phyloP scores from a whole-genome alignment of 768 basidiomycete species.

The Phylloporus sp. region DNA sequence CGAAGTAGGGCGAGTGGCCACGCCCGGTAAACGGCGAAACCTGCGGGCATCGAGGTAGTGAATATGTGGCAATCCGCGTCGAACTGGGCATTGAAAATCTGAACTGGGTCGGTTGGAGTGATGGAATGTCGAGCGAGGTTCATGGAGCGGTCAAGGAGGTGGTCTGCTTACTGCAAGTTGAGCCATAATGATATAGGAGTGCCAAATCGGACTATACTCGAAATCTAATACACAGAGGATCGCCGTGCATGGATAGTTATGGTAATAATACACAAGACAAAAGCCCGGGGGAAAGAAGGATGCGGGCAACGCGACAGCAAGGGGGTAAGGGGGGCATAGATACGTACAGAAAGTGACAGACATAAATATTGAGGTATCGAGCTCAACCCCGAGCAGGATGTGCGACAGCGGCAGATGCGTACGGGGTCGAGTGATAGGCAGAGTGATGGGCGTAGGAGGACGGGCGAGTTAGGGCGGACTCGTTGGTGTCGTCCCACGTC shows the following conservation, averaged over 20 bases:
- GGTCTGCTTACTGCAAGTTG: constrained; percentile 8
- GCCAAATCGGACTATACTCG: constrained; percentile 4
- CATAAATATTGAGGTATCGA: constrained; percentile 23
- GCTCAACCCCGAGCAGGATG: constrained; percentile 28
- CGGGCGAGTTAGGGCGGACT: constrained; percentile 25
- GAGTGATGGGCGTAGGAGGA: constrained; percentile 24
- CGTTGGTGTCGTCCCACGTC: constrained; percentile 60
- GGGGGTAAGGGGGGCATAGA: constrained; percentile 19
- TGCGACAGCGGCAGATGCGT: constrained; percentile 22
- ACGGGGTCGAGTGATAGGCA: constrained; percentile 26
- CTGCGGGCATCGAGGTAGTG: constrained; percentile 70
- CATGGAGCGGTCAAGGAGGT: constrained; percentile 44
- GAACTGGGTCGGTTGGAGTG: constrained; percentile 66
- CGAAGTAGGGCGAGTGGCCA: constrained; percentile 72
- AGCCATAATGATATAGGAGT: constrained; percentile 21
- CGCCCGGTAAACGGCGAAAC: constrained; percentile 78
- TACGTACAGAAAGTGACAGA: constrained; percentile 18
- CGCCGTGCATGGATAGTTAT: constrained; percentile 5
- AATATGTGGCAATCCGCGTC: constrained; percentile 79
- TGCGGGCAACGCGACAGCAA: constrained; percentile 15
- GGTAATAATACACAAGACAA: constrained; percentile 22
- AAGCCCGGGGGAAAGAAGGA: constrained; percentile 13
- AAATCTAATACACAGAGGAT: constrained; percentile 5
- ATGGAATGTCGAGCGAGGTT: constrained; percentile 85
- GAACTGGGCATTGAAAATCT: constrained; percentile 73